Evolutionary conservation across 2,329 filamentous ascomycete species (phyloP), one percentile per base, ranked within the genome.

Genomic region (Talaromyces pinophilus): DNA sequence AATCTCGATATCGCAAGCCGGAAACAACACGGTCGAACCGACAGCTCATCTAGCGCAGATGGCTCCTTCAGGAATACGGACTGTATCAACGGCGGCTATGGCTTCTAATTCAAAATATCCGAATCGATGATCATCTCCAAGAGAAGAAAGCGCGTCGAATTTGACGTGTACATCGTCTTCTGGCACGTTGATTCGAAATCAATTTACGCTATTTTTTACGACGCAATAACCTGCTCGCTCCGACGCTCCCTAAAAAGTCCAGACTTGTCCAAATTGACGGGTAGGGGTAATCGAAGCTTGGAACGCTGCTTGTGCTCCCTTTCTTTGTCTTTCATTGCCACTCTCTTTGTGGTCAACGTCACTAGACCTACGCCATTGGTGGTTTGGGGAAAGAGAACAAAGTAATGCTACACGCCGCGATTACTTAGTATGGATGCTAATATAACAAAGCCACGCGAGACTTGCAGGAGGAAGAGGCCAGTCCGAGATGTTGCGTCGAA

Each of bases 281-380:
- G 28, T 35, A 17, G 54, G 30, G 22, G 33, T 25, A 57, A 25
- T 25, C 19, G 19, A 40, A 38, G 8, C 25, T 15, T 40, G 30
- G 54, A 25, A 38, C 33, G 5, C 54, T 22, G 11, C 33, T 25
- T 57, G 13, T 19, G 3, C 30, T 22, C 13, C 17, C 6, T 25
- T 59, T 64, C 52, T 64, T 59, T 64, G 52, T 48, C 46, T 50
- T 52, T 46, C 7, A 28, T 30, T 28, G 35, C 35, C 57, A 42
- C 38, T 5, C 4, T 40, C 62, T 57, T 64, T 59, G 62, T 64
- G 38, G 42, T 59, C 52, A 33, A 64, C 42, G 40, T 46, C 52
- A 57, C 50, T 33, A 30, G 7, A 11, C 38, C 38, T 40, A 44
- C 33, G 35, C 46, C 13, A 46, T 30, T 30, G 40, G 25, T 8